phyloP scores from a whole-genome alignment of 352 stramenopile species.

The Globisporangium solare region DNA sequence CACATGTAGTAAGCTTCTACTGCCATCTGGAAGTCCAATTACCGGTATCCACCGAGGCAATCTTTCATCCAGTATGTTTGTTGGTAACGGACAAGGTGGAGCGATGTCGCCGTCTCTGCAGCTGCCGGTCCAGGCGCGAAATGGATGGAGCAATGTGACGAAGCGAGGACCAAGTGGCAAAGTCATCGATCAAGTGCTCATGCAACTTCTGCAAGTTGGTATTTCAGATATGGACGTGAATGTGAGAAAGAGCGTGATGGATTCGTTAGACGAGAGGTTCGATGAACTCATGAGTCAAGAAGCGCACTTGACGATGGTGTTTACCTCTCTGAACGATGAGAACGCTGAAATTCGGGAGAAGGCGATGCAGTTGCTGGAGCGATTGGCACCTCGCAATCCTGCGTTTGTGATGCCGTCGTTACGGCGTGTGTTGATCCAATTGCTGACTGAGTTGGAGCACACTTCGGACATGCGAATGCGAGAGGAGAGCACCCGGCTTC shows the following conservation, averaged over 20 bases:
- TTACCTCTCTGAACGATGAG: slow-evolving; percentile 95
- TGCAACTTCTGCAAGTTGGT: slow-evolving; percentile 88
- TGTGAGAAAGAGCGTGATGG: slow-evolving; percentile 92
- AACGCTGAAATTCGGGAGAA: slow-evolving; percentile 82
- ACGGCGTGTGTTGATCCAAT: slow-evolving; percentile 90
- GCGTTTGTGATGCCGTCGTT: slow-evolving; percentile 94
- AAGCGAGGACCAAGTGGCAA: slow-evolving; percentile 79
- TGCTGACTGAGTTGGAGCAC: slow-evolving; percentile 95
- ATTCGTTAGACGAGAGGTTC: slow-evolving; percentile 90
- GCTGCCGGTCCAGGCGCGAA: slow-evolving; percentile 7
- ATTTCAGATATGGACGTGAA: slow-evolving; percentile 90
- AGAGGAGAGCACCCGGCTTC: slow-evolving; percentile 87
- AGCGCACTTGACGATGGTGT: slow-evolving; percentile 90
- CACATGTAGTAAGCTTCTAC: slow-evolving; percentile 73
- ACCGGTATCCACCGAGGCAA: slow-evolving; percentile 15
- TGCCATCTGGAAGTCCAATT: slow-evolving; percentile 34
- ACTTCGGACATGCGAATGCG: slow-evolving; percentile 79
- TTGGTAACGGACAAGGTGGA: slow-evolving; percentile 1
- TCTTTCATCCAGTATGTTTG: slow-evolving; percentile 14
- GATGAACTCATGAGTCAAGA: slow-evolving; percentile 92
- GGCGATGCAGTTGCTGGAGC: slow-evolving; percentile 91
- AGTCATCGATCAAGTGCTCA: slow-evolving; percentile 93
- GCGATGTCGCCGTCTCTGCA: slow-evolving; percentile 1
- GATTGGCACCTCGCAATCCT: slow-evolving; percentile 93
- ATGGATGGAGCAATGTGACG: slow-evolving; percentile 56